Evolutionary conservation across 768 basidiomycete species (phyloP), one percentile per base, ranked within the genome.

Genomic region (Mycena vitilis): DNA sequence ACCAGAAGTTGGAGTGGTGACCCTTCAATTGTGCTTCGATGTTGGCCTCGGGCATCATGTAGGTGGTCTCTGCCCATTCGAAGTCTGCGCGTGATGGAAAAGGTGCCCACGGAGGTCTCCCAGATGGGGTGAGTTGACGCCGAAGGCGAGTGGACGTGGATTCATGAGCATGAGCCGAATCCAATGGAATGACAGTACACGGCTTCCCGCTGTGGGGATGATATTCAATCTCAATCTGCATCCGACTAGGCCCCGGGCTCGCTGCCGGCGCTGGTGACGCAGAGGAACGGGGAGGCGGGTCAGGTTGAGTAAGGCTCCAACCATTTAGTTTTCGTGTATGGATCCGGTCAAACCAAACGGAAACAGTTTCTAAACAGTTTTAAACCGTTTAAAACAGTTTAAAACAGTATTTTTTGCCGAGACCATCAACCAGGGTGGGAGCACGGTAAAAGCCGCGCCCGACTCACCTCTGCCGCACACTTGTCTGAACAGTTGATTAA

Each of bases 51-150:
- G 63, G 47, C 30, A 25, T 7, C 47, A 59, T 65, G 25, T 64
- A 60, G 16, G 54, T 30, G 13, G 63, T 47, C 25, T 69, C 68
- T 3, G 45, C 58, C 60, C 60, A 70, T 53, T 70, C 69, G 22
- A 70, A 66, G 25, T 70, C 64, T 6, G 57, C 58, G 0, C 60
- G 60, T 2, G 57, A 66, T 1, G 49, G 65, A 61, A 66, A 70
- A 4, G 69, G 69, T n/a, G 64, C 69, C 69, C 69, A 70, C 0
- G 59, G 69, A 47, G 25, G 63, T 10, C 66, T n/a, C 1, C 60
- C 47, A 2, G 34, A n/a, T 6, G 54, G 66, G 1, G 63, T 55
- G 23, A 63, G 49, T 30, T 60, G 59, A 16, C 38, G 59, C 1
- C 20, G 34, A 10, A 59, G 60, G 20, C 55, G 60, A 44, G 49